Conservation (phyloP, 1,139 yeast genomes). For the Lodderomyces jiufengensis region DNA sequence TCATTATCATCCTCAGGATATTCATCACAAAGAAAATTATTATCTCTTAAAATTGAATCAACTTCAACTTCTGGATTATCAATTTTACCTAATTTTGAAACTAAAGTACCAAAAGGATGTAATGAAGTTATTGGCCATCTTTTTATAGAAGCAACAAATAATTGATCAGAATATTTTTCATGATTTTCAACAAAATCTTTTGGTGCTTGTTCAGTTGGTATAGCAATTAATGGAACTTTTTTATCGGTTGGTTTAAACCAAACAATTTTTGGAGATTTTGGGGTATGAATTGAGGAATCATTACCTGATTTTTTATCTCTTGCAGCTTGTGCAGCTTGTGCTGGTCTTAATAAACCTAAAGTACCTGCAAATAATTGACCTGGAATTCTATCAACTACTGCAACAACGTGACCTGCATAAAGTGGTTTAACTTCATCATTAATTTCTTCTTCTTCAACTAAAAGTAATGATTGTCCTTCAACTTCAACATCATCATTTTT, state of each 20-base stretch:
- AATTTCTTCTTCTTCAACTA: conserved; percentile 94
- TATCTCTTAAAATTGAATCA: conserved; percentile 87
- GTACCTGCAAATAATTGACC: conserved; percentile 96
- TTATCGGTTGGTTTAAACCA: conserved; percentile 99
- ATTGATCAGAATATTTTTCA: conserved; percentile 72
- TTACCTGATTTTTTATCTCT: conserved; percentile 60
- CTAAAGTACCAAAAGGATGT: conserved; percentile 95
- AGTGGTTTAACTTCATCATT: conserved; percentile 90
- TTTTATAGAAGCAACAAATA: conserved; percentile 92
- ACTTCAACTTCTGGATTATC: conserved; percentile 78
- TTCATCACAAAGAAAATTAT: conserved; percentile 85
- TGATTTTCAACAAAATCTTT: conserved; percentile 91
- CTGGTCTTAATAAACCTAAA: conserved; percentile 87
- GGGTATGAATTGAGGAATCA: conserved; percentile 47
- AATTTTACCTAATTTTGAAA: conserved; percentile 79
- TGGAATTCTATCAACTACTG: conserved; percentile 94
- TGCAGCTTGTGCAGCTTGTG: conserved; percentile 89
- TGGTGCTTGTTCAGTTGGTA: conserved; percentile 98
- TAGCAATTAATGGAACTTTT: conserved; percentile 94
- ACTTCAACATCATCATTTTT: conserved; percentile 98
- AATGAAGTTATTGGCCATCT: conserved; percentile 99
- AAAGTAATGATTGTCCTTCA: conserved; percentile 88
- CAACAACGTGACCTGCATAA: conserved; percentile 97
- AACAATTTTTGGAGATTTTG: conserved; percentile 82
- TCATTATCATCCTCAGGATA: conserved; percentile 47